Conservation (phyloP, 108 stramenopile genomes). For the Thalassiosira profunda region DNA sequence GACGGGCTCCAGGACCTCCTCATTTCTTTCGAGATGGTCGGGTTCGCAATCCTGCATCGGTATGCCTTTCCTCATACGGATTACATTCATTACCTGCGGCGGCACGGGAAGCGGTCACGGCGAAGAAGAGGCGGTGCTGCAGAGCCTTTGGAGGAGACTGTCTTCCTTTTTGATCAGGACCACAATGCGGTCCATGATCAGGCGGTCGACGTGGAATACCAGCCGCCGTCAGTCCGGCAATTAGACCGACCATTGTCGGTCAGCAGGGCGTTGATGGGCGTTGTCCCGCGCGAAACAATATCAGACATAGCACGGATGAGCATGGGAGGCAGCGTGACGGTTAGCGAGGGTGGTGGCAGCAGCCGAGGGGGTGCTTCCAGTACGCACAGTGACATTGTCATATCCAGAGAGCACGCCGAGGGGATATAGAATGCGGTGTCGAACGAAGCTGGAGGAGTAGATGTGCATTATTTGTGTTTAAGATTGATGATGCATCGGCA, state of each 20-base stretch:
- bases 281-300: constrained; percentile 40
- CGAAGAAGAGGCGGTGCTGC: neutral
- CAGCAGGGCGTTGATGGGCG: constrained; percentile 30
- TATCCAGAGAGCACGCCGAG: too few species aligned
- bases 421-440: too few species aligned
- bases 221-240: constrained; percentile 41
- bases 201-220: constrained; percentile 34
- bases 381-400: too few species aligned
- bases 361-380: constrained; percentile 10
- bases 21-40: constrained; percentile 65
- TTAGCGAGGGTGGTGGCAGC: constrained; percentile 25
- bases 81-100: constrained; percentile 45
- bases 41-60: constrained; percentile 53
- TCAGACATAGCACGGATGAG: constrained; percentile 43
- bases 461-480: too few species aligned
- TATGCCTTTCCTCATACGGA: constrained; percentile 63
- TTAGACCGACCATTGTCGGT: constrained; percentile 43
- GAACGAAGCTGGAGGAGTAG: too few species aligned
- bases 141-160: constrained; percentile 9
- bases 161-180: constrained; percentile 45
- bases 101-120: constrained; percentile 2
- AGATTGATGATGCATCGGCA: too few species aligned
- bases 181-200: constrained; percentile 35
- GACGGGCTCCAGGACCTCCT: constrained; percentile 52
- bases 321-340: constrained; percentile 22